Conservation (phyloP, 1,139 yeast genomes). For the Kodamaea sp. region DNA sequence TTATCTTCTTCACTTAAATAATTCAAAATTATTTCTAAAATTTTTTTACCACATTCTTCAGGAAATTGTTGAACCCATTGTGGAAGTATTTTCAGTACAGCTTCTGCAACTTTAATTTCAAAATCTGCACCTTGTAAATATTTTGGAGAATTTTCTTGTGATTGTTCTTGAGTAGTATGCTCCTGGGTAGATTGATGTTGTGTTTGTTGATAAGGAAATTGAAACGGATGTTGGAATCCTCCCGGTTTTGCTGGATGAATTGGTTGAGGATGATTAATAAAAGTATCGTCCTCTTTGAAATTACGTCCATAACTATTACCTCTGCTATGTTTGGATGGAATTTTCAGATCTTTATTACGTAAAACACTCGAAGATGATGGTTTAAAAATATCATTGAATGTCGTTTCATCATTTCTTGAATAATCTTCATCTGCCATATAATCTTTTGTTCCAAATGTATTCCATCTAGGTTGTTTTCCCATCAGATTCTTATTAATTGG, state of each 20-base stretch:
- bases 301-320: conserved; percentile 2
- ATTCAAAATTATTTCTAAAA: too few species aligned
- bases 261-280: conserved; percentile 7
- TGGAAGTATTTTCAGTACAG: too few species aligned
- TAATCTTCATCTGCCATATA: conserved; percentile 8
- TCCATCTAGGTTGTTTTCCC: conserved; percentile 10
- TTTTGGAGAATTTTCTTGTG: background rate
- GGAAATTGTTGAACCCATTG: too few species aligned
- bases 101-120: too few species aligned
- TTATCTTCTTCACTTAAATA: too few species aligned
- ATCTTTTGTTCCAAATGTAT: conserved; percentile 2
- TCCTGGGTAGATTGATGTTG: conserved; percentile 2
- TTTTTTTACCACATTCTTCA: too few species aligned
- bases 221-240: conserved; percentile 5
- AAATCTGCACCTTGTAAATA: background rate
- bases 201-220: conserved; percentile 6
- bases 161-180: background rate
- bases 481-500: conserved; percentile 18
- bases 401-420: conserved; percentile 13
- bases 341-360: background rate
- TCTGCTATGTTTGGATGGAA: conserved; percentile 1
- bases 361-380: conserved; percentile 8
- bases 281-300: conserved; percentile 9
- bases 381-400: conserved; percentile 14
- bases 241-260: background rate